These are phyloP conservation scores for Boletus subcaerulescens DNA, from an alignment of 768 basidiomycete species.

Conservation along the genomic window DNA sequence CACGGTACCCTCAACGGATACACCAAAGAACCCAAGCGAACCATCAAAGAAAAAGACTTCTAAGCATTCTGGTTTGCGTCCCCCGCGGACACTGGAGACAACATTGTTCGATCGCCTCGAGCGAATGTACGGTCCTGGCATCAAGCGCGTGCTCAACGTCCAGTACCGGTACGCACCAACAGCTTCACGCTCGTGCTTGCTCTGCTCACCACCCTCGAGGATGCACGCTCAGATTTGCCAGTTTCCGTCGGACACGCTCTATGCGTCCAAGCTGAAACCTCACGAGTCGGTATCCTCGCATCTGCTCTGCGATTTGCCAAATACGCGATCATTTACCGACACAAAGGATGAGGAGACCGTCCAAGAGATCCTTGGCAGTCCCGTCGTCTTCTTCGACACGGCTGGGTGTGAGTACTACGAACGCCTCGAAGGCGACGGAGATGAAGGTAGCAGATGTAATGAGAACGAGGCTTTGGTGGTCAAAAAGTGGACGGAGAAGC, in stretches of 20 bases:
- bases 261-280: constrained; percentile 65
- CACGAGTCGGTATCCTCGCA: constrained; percentile 69
- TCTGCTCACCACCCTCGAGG: constrained; percentile 36
- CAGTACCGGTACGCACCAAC: constrained; percentile 71
- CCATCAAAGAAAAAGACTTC: constrained; percentile 10
- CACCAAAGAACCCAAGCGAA: background rate
- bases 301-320: constrained; percentile 68
- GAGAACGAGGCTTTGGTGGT: constrained; percentile 93
- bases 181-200: background rate
- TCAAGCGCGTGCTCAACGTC: constrained; percentile 84
- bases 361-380: constrained; percentile 69
- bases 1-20: background rate
- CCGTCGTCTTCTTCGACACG: constrained; percentile 93
- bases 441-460: constrained; percentile 89
- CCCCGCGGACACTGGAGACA: constrained; percentile 74
- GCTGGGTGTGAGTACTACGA: constrained; percentile 94
- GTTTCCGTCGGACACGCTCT: constrained; percentile 84
- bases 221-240: constrained; percentile 86
- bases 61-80: constrained; percentile 36
- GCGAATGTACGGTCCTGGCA: constrained; percentile 74
- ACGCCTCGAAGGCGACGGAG: constrained; percentile 68
- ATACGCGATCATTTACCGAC: constrained; percentile 36
- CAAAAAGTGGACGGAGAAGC: constrained; percentile 72
- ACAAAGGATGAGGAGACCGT: constrained; percentile 57
- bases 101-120: constrained; percentile 94